Base-by-base conservation (phyloP, 2,329 filamentous ascomycete species). In the Hysterium pulicare region DNA sequence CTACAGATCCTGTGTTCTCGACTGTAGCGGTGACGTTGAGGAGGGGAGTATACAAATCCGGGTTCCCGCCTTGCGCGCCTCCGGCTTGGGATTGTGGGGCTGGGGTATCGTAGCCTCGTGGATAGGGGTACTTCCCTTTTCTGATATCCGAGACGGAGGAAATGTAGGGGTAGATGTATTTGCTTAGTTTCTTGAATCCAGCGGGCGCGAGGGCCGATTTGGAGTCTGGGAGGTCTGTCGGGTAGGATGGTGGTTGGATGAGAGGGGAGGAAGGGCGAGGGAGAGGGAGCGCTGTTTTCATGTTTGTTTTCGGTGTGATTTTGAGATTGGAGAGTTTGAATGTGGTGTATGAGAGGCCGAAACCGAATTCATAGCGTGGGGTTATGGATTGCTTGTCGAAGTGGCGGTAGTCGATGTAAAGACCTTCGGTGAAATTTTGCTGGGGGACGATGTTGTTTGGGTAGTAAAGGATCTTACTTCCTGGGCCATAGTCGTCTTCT, bases 321-420 rank as follows among this genome's bases (percentile, higher is more conserved):
- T 86, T 65, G 7, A 71, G 66, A 23, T 78, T 74, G 9, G 72
- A 74, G 43, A 88, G 76, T 10, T 78, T 69, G 62, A 91, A 94
- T 1, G 69, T 77, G 0, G 88, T 90, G 70, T 93, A 95, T 40
- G 83, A 87, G 2, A 96, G 76, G 0, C 90, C 91, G 46, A 83
- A 90, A 0, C 91, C 90, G 55, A 96, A 96, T 35, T 88, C 86
- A 60, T 84, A 96, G 1, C 86, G 84, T 1, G 90, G 90, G 4
- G 74, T 73, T 46, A 93, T 83, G 43, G 76, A 73, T 41, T 84
- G 67, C 60, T 85, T 87, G 71, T 95, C 90, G 54, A 96, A 90
- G 65, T 90, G 80, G 10, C 90, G 83, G 69, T 96, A 95, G 71
- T 96, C 91, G 52, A 94, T 83, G 59, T 90, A 90, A 0, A 95